Evolutionary conservation across 116 monocot genomes (phyloP), one percentile per base, ranked within the genome.

Genomic region (Cymodocea nodosa): DNA sequence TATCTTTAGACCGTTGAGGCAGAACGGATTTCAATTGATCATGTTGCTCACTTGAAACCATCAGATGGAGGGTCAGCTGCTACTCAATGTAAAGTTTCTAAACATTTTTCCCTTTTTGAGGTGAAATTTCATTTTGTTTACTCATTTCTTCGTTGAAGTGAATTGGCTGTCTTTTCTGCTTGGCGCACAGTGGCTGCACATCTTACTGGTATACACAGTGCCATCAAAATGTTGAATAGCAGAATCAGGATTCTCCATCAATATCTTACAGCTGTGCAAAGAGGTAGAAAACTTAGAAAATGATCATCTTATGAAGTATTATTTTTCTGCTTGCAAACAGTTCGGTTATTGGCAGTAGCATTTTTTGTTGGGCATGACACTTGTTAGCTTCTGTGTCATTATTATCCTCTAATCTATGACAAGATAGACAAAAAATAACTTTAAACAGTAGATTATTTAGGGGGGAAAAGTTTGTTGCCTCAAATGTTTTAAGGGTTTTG

Each of bases 61-160:
- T 89, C 99, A 72, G 99, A 99, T 81, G 99, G 99, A 40, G 92
- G 99, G 15, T 89, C 93, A 19, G 99, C 99, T 74, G 92, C 93
- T 72, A 99, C 99, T 63, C 99, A 99, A 75, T 74, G 99, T 92
- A 65, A 85, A 77, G 6, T 39, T 59, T 40, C 17, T 66, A 57
- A 5, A 15, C 3, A 8, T 6, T 51, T 52, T 11, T 24, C 20
- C 7, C 4, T 40, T 4, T 37, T 64, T 44, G 37, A 24, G 23
- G 22, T 19, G 16, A 18, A 23, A 15, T 62, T 25, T 61, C 61
- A 13, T 65, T 54, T 48, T 18, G 59, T 35, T 14, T 70, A 40
- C 20, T 36, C 62, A 15, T 63, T 40, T 35, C 15, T 15, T 59
- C 37, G 1, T 49, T 50, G 12, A 8, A 64, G 16, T 64, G 22